These are phyloP conservation scores for Penicillium riverlandense DNA, from an alignment of 495 filamentous ascomycete genomes.

Conservation along the genomic window DNA sequence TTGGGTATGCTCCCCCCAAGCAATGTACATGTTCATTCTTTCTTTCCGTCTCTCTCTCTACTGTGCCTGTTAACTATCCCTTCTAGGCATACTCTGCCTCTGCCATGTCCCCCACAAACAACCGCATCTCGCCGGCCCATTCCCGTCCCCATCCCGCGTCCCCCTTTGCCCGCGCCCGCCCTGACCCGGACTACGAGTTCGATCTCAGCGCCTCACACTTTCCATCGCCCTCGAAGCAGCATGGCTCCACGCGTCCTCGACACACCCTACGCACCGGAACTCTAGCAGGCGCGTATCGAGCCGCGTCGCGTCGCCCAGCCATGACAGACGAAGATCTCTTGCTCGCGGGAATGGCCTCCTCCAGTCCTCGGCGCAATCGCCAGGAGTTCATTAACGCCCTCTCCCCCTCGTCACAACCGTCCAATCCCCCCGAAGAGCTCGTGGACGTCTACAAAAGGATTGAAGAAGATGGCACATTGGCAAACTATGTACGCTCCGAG, in stretches of 20 bases:
- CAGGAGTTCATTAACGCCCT: slow-evolving; percentile 1
- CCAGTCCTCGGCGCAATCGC: slow-evolving; percentile 13
- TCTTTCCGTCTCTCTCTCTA: background rate
- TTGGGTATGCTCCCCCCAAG: too few relatives aligned
- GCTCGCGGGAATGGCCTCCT: slow-evolving; percentile 3
- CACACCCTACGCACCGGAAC: slow-evolving; percentile 29
- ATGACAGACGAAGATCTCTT: slow-evolving; percentile 16
- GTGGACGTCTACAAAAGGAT: slow-evolving; percentile 39
- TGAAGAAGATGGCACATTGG: slow-evolving; percentile 34
- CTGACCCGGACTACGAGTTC: slow-evolving; percentile 17
- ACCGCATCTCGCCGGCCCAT: slow-evolving; percentile 2
- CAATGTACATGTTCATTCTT: too few relatives aligned
- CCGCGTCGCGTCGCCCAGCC: slow-evolving; percentile 10
- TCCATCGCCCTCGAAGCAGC: slow-evolving; percentile 22
- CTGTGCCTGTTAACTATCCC: slow-evolving; percentile 11
- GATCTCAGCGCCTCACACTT: slow-evolving; percentile 22
- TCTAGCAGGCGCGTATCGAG: slow-evolving; percentile 31
- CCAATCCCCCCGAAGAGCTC: slow-evolving; percentile 37
- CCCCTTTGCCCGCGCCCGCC: slow-evolving; percentile 28
- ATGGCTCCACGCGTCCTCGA: slow-evolving; percentile 17
- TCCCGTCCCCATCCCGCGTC: slow-evolving; percentile 14
- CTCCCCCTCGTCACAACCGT: slow-evolving; percentile 18
- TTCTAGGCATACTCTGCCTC: background rate
- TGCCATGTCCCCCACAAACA: slow-evolving; percentile 1
- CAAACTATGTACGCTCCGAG: slow-evolving; percentile 22